Base-by-base conservation (phyloP, 169 alveolate species). In the Eimeria maxima region DNA sequence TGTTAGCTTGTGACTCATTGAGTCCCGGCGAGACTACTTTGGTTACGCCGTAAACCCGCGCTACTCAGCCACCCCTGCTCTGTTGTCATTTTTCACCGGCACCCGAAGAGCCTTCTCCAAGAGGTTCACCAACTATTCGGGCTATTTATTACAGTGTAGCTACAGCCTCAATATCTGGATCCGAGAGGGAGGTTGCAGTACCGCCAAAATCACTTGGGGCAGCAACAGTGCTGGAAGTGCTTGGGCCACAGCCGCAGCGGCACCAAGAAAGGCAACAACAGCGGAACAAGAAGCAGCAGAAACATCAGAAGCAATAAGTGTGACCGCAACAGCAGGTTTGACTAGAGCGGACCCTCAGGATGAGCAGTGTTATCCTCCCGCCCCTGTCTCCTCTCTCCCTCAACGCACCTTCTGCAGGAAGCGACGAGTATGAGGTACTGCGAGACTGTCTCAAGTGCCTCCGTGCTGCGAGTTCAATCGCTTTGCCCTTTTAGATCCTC, bases 371-470 rank as follows among this genome's bases (percentile, higher is more conserved):
- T 60, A 29, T 50, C 76, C 91, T 45, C 13, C 42, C 67, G 73
- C 53, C 53, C 29, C 53, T 22, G 22, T 29, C 91, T 55, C 88
- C 88, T 44, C 65, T 27, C 3, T 20, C 60, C 57, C 18, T 67
- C 11, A 44, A 3, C 88, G 65, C 88, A 78, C 13, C 44, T 45
- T 67, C 27, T 78, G 10, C 88, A 45, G 44, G 47, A 47, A 50
- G 45, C 27, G 88, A 78, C 88, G n/a, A 47, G 88, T 16, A 78
- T 78, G 88, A 50, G 88, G 88, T 78, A 47, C 88, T 78, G 67
- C 88, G 65, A 44, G 42, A 27, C 88, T 47, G 10, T 78, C 65
- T 27, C 11, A 78, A 27, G 22, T 27, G 67, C 65, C 33, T 50
- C 69, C 88, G 47, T 78, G 88, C 18, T 78, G 11, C 45, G 47